phyloP scores from a whole-genome alignment of 176 grass and related monocot genomes.

The Poa annua region DNA sequence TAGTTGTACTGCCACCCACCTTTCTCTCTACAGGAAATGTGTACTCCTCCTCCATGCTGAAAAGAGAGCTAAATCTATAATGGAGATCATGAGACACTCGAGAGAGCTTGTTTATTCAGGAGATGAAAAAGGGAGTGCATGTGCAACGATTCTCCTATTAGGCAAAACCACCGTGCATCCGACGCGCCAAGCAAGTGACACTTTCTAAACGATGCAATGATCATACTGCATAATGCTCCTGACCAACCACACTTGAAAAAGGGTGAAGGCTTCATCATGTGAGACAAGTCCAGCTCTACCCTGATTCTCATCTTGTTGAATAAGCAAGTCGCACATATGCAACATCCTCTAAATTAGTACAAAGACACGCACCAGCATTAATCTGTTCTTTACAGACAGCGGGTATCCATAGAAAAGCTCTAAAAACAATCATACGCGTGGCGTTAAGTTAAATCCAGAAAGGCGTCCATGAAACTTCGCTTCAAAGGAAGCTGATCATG shows the following conservation, averaged over 20 bases:
- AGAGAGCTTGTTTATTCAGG: constrained; percentile 17
- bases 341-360: background rate
- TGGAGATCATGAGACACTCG: background rate
- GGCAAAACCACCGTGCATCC: background rate
- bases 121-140: constrained; percentile 24
- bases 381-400: background rate
- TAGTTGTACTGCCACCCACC: background rate
- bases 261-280: constrained; percentile 22
- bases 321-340: constrained; percentile 24
- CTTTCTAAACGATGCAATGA: constrained; percentile 13
- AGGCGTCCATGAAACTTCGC: background rate
- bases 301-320: constrained; percentile 35
- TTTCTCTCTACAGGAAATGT: constrained; percentile 24
- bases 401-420: background rate
- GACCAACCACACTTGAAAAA: constrained; percentile 26
- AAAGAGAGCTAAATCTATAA: constrained; percentile 22
- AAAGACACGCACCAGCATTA: background rate
- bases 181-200: background rate
- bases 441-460: constrained; percentile 27
- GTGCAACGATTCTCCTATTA: constrained; percentile 52
- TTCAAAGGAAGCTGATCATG: constrained; percentile 27
- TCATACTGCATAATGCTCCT: constrained; percentile 7
- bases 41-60: background rate
- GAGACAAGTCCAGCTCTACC: constrained; percentile 5
- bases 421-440: background rate